Percentiles rank a stretch among this genome's conserved stretches.
These are phyloP conservation scores for Zygosaccharomyces kombuchaensis DNA, from an alignment of 805 yeast species.

Conservation along the genomic window DNA sequence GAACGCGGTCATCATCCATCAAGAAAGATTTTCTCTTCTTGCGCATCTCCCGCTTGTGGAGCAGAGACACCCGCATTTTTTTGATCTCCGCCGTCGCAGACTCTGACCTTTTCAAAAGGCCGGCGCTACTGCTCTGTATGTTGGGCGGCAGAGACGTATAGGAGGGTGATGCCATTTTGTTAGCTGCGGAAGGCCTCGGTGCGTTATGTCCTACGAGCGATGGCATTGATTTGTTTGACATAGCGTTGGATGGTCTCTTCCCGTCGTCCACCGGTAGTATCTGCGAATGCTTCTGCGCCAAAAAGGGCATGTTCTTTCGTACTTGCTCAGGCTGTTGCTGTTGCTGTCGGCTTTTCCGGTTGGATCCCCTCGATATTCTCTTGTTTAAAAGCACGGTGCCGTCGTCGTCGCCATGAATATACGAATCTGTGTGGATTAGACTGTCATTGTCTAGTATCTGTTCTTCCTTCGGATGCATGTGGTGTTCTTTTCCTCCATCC, in stretches of 20 bases:
- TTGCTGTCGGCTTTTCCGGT: conserved; percentile 19
- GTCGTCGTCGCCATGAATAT: conserved; percentile 34
- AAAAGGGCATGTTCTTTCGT: conserved; percentile 31
- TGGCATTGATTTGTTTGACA: conserved; percentile 12
- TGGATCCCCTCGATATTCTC: conserved; percentile 22
- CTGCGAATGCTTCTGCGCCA: conserved; percentile 35
- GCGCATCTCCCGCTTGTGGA: conserved; percentile 42
- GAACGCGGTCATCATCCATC: conserved; percentile 51
- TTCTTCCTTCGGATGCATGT: neutral
- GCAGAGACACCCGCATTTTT: conserved; percentile 47
- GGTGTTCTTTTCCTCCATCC: neutral
- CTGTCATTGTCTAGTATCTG: conserved; percentile 16
- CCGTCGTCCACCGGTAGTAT: conserved; percentile 28
- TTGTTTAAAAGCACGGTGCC: conserved; percentile 37
- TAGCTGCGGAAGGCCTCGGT: conserved; percentile 3
- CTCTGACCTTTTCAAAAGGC: conserved; percentile 31
- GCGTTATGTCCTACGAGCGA: conserved; percentile 10
- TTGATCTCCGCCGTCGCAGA: conserved; percentile 43
- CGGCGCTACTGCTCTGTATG: conserved; percentile 1
- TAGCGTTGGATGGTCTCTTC: neutral
- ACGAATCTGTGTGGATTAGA: conserved; percentile 32
- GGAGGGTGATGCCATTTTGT: conserved; percentile 7
- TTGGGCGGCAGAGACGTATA: conserved; percentile 15
- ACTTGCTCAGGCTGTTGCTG: conserved; percentile 11
- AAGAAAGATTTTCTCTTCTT: conserved; percentile 39